Percentiles rank a stretch among this genome's conserved stretches.
phyloP scores from a whole-genome alignment of 2,329 filamentous ascomycete species.

The Arthrobotrys entomopaga region DNA sequence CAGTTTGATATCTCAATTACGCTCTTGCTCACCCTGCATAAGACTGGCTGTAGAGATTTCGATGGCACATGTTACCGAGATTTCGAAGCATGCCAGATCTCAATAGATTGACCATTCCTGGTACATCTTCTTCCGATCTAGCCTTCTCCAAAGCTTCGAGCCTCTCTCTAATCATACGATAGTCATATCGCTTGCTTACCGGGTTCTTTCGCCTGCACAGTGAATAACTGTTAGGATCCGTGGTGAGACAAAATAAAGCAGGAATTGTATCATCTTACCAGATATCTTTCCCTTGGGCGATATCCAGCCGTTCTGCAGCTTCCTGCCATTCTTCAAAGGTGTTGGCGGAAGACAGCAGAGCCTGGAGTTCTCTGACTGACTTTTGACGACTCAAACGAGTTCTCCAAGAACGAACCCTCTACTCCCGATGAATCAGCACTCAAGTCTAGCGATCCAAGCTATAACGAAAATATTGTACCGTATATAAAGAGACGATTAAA shows the following conservation, averaged over 20 bases:
- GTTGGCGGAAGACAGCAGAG: constrained; percentile 70
- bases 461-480: constrained; percentile 5
- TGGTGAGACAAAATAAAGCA: too few relatives aligned
- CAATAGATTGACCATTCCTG: constrained; percentile 79
- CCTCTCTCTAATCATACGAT: constrained; percentile 81
- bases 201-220: constrained; percentile 79
- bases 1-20: not conserved
- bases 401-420: constrained; percentile 30
- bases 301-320: constrained; percentile 84
- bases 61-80: constrained; percentile 86
- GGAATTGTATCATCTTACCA: constrained; percentile 71
- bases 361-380: constrained; percentile 14
- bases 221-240: too few relatives aligned
- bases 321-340: constrained; percentile 87
- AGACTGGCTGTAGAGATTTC: constrained; percentile 82
- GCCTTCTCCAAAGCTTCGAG: constrained; percentile 76
- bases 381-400: constrained; percentile 26
- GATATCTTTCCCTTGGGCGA: constrained; percentile 79
- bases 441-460: not conserved
- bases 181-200: constrained; percentile 84
- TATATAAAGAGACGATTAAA: constrained; percentile 27
- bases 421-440: not conserved
- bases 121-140: constrained; percentile 76
- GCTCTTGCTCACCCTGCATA: constrained; percentile 69
- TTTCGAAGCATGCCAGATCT: constrained; percentile 83